Evolutionary conservation across 2,329 filamentous ascomycete genomes (phyloP).

Genomic region (Aulographum hederae): DNA sequence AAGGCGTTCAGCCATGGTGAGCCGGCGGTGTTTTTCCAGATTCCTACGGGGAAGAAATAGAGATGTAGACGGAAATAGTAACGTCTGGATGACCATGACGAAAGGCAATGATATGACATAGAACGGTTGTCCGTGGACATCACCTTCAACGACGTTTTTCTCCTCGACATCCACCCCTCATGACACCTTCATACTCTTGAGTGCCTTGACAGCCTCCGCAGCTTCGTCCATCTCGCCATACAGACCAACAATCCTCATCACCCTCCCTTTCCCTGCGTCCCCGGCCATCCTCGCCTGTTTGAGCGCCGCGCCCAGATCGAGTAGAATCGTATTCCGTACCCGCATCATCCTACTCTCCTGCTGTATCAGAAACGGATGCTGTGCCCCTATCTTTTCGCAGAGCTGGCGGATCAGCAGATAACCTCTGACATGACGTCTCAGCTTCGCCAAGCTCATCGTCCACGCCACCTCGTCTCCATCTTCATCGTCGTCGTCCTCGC

Average conservation of each 20-base stretch:
- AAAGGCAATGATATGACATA: too few species aligned
- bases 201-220: constrained; percentile 37
- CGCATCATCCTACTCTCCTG: constrained; percentile 37
- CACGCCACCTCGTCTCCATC: constrained; percentile 12
- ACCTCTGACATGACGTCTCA: constrained; percentile 38
- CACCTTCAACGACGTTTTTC: too few species aligned
- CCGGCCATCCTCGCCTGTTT: constrained; percentile 32
- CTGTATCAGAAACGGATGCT: constrained; percentile 44
- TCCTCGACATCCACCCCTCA: too few species aligned
- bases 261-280: constrained; percentile 19
- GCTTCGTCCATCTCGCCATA: constrained; percentile 44
- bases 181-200: too few species aligned
- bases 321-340: constrained; percentile 41
- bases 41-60: constrained; percentile 42
- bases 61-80: too few species aligned
- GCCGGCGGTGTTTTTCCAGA: constrained; percentile 47
- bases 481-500: constrained; percentile 15
- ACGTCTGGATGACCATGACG: too few species aligned
- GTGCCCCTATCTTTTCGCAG: constrained; percentile 29
- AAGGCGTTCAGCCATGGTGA: constrained; percentile 35
- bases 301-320: constrained; percentile 46
- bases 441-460: constrained; percentile 18
- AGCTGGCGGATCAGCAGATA: constrained; percentile 38
- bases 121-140: too few species aligned
- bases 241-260: constrained; percentile 38